A percentile compares a stretch with the other conserved stretches of the same genome.
phyloP scores from a whole-genome alignment of 208 protist genomes.

The Crithidia mellificae region DNA sequence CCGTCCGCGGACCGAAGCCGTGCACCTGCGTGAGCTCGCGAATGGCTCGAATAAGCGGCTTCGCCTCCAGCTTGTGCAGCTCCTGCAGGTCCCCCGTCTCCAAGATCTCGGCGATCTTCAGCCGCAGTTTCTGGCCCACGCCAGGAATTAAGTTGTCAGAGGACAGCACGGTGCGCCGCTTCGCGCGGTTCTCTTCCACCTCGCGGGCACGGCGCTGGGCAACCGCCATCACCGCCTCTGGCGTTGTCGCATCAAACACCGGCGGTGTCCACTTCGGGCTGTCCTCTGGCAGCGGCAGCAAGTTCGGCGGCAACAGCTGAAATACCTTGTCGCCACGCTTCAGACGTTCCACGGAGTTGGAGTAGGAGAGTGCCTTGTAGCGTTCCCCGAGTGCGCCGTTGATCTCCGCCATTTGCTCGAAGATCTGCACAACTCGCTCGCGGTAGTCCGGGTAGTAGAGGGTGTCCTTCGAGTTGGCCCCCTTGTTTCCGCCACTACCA shows the following conservation, averaged over 20 bases:
- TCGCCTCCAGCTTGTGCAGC: conserved; percentile 62
- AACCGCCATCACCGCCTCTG: conserved; percentile 10
- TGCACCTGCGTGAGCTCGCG: conserved; percentile 80
- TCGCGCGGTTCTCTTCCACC: conserved; percentile 38
- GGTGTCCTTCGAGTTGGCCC: conserved; percentile 21
- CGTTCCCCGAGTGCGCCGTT: conserved; percentile 76
- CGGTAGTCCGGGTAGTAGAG: conserved; percentile 76
- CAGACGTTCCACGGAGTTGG: conserved; percentile 54
- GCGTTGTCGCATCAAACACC: conserved; percentile 2
- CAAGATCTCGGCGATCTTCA: conserved; percentile 84
- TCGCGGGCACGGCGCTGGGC: conserved; percentile 18
- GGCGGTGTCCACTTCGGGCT: conserved; percentile 24
- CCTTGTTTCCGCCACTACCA: conserved; percentile 4
- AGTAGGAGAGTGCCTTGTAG: conserved; percentile 81
- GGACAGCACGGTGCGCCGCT: conserved; percentile 41
- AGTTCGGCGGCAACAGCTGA: conserved; percentile 68
- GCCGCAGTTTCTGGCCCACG: conserved; percentile 70
- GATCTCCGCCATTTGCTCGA: conserved; percentile 78
- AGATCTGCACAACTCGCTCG: conserved; percentile 72
- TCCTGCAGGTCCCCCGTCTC: conserved; percentile 74
- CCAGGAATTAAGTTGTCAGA: conserved; percentile 38
- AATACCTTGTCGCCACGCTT: conserved; percentile 71
- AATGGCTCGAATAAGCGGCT: conserved; percentile 79
- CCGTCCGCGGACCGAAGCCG: conserved; percentile 87
- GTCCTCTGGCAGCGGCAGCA: conserved; percentile 56